Conservation (phyloP, 352 stramenopile species). For the Phytophthora agathidicida region DNA sequence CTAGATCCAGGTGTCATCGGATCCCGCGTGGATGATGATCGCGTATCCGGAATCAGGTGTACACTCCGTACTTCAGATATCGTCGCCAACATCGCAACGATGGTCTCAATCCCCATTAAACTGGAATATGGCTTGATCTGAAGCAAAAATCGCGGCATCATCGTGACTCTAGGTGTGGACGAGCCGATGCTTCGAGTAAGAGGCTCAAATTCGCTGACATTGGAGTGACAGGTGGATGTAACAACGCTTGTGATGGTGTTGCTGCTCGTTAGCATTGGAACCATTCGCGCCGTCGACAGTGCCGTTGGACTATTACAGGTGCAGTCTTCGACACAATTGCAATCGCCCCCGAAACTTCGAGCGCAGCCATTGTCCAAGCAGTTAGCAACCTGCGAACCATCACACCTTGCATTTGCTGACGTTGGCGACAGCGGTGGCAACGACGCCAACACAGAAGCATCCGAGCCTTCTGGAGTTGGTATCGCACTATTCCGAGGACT, state of each 20-base stretch:
- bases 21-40: background rate
- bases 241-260: constrained; percentile 17
- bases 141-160: constrained; percentile 40
- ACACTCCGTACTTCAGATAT: constrained; percentile 57
- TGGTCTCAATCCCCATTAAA: constrained; percentile 29
- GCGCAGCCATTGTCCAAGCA: constrained; percentile 75
- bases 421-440: constrained; percentile 22
- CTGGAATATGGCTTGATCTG: constrained; percentile 35
- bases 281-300: constrained; percentile 9
- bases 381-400: constrained; percentile 48
- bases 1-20: background rate
- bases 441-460: constrained; percentile 14
- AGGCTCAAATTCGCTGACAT: constrained; percentile 9
- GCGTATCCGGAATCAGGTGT: constrained; percentile 34
- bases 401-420: constrained; percentile 30
- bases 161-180: constrained; percentile 12
- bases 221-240: constrained; percentile 13
- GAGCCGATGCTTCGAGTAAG: background rate
- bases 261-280: constrained; percentile 29
- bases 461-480: constrained; percentile 8
- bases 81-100: constrained; percentile 47
- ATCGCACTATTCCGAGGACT: constrained; percentile 24
- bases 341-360: constrained; percentile 64
- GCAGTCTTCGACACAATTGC: constrained; percentile 65
- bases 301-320: constrained; percentile 52